Evolutionary conservation across 164 flowering plant species (phyloP), one percentile per base, ranked within the genome.

Genomic region (Annona squamosa): DNA sequence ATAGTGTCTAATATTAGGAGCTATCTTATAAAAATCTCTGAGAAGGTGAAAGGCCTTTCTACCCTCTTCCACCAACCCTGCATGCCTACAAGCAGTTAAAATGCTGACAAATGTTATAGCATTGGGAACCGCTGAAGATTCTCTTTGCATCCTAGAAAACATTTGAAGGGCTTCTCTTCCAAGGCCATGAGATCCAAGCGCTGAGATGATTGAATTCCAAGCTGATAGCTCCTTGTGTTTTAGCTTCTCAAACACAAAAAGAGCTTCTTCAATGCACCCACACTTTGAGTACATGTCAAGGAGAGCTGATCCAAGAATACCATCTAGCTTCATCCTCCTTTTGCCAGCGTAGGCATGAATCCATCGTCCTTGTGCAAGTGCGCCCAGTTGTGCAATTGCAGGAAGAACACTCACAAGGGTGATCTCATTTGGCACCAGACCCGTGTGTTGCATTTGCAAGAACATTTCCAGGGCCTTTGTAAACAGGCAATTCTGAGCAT

Each of bases 1-100:
- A 70, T 82, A 83, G 74, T 87, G 87, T 61, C 84, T 85, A 76
- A 85, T 78, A 41, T 76, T 77, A 16, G 90, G 87, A 77, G 80
- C 78, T 45, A 84, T 79, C 41, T 75, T 74, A 71, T 84, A 77
- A 43, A 82, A 84, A 69, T 70, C 63, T 57, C 74, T 74, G 86
- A 84, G 82, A 78, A 78, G 75, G 67, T 84, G 52, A 52, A 87
- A 84, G 75, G 77, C 71, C 6, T 73, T 17, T 18, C 81, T 75
- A 18, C 86, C 88, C 73, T 74, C 67, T 47, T 84, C 79, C 42
- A 83, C 81, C 64, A 80, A 65, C 37, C 88, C 90, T 41, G 86
- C 78, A 74, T 86, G 85, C 18, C 79, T 76, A 71, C 87, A 86
- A 4, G 86, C 87, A 46, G 82, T 83, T 78, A 85, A 63, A 46